Evolutionary conservation across 257 asterid genomes (phyloP).

Genomic region (Avicennia marina): DNA sequence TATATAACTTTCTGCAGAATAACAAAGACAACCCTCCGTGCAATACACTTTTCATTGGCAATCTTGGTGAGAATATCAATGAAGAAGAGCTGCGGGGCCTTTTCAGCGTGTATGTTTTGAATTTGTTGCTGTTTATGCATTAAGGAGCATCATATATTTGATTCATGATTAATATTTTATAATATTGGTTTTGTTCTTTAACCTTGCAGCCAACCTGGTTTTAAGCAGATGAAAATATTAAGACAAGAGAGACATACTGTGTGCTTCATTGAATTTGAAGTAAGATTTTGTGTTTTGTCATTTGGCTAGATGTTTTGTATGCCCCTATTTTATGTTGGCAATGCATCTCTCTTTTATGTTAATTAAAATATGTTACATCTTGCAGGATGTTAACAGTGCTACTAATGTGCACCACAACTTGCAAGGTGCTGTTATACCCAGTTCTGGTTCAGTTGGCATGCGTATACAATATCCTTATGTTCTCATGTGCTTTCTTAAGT

Average conservation of each 20-base stretch:
- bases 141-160: too few species aligned
- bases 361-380: too few species aligned
- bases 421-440: constrained; percentile 96
- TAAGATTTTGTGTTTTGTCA: too few species aligned
- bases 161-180: too few species aligned
- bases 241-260: constrained; percentile 98
- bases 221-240: constrained; percentile 93
- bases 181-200: not conserved
- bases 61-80: constrained; percentile 86
- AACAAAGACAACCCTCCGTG: constrained; percentile 94
- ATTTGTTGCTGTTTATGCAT: too few species aligned
- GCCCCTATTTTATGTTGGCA: too few species aligned
- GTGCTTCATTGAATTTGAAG: constrained; percentile 99
- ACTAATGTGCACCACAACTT: constrained; percentile 81
- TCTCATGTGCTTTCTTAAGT: too few species aligned
- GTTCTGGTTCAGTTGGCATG: constrained; percentile 99
- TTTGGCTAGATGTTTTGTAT: too few species aligned
- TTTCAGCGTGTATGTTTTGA: constrained; percentile 70
- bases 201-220: constrained; percentile 79
- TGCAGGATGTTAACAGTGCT: not conserved
- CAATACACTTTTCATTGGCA: constrained; percentile 95
- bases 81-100: constrained; percentile 95
- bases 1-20: too few species aligned
- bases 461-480: constrained; percentile 96
- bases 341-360: too few species aligned